Evolutionary conservation across 345 rosid genomes (phyloP).

Genomic region (Kandelia obovata): DNA sequence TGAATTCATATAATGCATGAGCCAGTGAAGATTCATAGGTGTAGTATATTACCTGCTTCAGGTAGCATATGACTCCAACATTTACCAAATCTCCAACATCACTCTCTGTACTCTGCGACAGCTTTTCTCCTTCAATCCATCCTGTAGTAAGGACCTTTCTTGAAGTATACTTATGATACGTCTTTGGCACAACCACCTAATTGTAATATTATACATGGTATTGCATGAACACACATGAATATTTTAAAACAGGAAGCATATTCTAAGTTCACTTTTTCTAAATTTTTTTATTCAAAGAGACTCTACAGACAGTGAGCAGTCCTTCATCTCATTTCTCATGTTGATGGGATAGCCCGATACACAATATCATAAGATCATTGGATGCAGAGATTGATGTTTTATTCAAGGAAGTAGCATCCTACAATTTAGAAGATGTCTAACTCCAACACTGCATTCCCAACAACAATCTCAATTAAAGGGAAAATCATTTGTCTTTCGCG

Average conservation of each 20-base stretch:
- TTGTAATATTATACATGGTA: slow-evolving; percentile 1
- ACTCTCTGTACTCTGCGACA: slow-evolving; percentile 92
- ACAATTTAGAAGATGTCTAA: background rate
- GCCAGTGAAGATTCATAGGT: background rate
- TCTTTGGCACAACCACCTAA: slow-evolving; percentile 88
- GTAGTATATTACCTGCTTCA: slow-evolving; percentile 67
- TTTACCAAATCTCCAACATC: slow-evolving; percentile 93
- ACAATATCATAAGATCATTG: no score
- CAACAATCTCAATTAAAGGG: background rate
- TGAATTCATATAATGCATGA: slow-evolving; percentile 1
- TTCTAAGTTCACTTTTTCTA: background rate
- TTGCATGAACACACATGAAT: background rate
- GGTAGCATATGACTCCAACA: slow-evolving; percentile 96
- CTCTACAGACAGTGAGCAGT: no score
- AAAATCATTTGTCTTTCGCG: background rate
- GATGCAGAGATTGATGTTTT: background rate
- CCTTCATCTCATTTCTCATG: no score
- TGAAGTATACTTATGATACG: slow-evolving; percentile 73
- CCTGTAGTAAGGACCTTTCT: slow-evolving; percentile 92
- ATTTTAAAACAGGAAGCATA: background rate
- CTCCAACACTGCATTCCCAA: background rate
- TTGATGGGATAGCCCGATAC: no score
- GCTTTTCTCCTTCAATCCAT: slow-evolving; percentile 90
- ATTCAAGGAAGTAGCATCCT: background rate
- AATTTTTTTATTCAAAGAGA: background rate